Evolutionary conservation across 495 filamentous ascomycete genomes (phyloP), one percentile per base, ranked within the genome.

Genomic region (Penicillium steckii): DNA sequence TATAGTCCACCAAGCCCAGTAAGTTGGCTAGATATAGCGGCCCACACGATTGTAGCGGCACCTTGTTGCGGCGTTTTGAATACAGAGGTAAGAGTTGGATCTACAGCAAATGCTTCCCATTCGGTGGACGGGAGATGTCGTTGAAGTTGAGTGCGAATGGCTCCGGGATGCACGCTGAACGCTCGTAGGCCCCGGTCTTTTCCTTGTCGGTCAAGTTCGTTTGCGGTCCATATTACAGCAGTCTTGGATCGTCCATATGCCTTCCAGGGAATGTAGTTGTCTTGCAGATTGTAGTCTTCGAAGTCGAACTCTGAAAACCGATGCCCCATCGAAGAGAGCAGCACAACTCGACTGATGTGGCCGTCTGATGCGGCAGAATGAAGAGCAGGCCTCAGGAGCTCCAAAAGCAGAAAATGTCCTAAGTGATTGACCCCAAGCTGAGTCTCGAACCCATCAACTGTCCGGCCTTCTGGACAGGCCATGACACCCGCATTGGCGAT

Each of bases 401-500:
- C 59, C 56, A 79, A 75, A 13, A 82, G 64, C 18, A 79, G 72
- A 55, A 81, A 80, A 53, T 76, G 73, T 21, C 59, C 63, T 3
- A 81, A 60, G 55, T 81, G 71, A 63, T 80, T 80, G 6, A 71
- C 74, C 10, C 59, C 64, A 44, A 81, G 73, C 27, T 80, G 73
- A 2, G 62, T 41, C 52, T 81, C 79, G 46, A 74, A 55, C 18
- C 71, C 72, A 41, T 81, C 71, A 24, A 65, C 59, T 8, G 73
- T 79, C 23, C 49, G 46, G 5, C 65, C 61, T 30, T 73, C 60
- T 23, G 73, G 73, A 8, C 66, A 57, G 8, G 66, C 75, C 70
- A 80, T 77, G 30, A 81, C 55, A n/a, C 69, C 77, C 10, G 77
- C 78, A 49, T 66, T 76, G 57, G 75, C 73, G 51, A 81, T 63